Evolutionary conservation across 257 asterid species (phyloP).

Genomic region (Misopates orontium): DNA sequence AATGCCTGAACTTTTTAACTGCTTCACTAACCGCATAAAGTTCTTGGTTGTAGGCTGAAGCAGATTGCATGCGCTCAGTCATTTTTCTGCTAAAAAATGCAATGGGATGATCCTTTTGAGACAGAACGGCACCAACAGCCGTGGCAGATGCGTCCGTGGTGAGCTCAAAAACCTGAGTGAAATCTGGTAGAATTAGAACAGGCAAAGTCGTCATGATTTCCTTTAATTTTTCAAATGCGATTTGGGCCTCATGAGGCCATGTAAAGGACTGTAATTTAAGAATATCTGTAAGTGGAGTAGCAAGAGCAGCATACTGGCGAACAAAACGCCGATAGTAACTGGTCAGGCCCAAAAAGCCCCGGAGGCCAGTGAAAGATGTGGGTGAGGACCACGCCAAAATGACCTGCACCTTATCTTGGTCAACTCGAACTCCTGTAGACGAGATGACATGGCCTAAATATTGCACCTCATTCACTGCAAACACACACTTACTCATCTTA

Average conservation of each 20-base stretch:
- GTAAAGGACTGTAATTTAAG: no score
- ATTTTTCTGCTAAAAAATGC: neutral
- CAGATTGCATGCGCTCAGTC: neutral
- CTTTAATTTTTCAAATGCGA: neutral
- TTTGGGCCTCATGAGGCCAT: no score
- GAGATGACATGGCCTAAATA: no score
- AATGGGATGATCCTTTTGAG: neutral
- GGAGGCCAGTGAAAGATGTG: neutral
- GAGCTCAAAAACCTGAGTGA: neutral
- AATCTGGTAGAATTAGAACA: neutral
- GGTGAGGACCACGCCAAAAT: neutral
- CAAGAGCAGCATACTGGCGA: neutral
- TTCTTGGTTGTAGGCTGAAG: neutral
- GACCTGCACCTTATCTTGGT: neutral
- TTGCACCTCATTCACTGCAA: neutral
- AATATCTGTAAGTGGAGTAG: slow-evolving; percentile 4
- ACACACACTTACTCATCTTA: slow-evolving; percentile 1
- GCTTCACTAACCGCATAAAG: neutral
- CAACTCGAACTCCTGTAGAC: neutral
- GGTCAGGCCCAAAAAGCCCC: slow-evolving; percentile 18
- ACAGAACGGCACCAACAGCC: neutral
- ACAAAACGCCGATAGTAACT: slow-evolving; percentile 13
- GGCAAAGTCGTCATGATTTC: neutral
- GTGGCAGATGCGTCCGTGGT: neutral
- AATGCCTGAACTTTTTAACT: neutral